Evolutionary conservation across 2,329 filamentous ascomycete genomes (phyloP), one percentile per base, ranked within the genome.

Genomic region (Triangularia verruculosa): DNA sequence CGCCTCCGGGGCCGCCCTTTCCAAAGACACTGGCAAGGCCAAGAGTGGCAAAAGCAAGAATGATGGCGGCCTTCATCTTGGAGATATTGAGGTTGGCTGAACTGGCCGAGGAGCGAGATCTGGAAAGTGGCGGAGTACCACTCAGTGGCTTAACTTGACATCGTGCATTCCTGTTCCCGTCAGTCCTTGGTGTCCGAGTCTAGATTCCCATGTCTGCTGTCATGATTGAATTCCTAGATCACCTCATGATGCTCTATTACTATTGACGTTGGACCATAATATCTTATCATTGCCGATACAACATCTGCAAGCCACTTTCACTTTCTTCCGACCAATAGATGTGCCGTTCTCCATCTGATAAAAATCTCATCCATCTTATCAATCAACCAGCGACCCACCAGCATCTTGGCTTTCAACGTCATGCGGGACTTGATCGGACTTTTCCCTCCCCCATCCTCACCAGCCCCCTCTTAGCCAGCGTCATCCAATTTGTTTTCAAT

Each of bases 1-100:
- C 34, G 24, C 55, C 28, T n/a, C 28, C 55, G 55, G 55, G 28
- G 22, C 55, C 55, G 15, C 56, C 28, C n/a, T 58, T 58, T 58
- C 56, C 22, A 22, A 58, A n/a, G 56, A 20, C 56, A 43, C 56
- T 32, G 56, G 56, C 56, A 13, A 58, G 56, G 32, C 56, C 22
- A 43, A 58, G 56, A 32, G 32, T 39, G 32, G 22, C 56, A 32
- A 58, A 58, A 8, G 30, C 22, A 32, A 43, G 56, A 43, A 58
- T 43, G 5, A 58, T 13, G 20, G 32, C 20, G 24, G 20, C 56
- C 56, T 25, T 39, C 32, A 58, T 58, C 56, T 43, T 8, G 56
- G 24, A 22, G 30, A 43, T 17, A n/a, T 22, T 13, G 56, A 12
- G 24, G 30, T 25, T 58, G 56, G 20, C 17, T 58, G 32, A 12